Percentiles rank a stretch among this genome's conserved stretches.
Conservation (phyloP, 441 rosid genomes). For the Euphorbia neoarborescens region DNA sequence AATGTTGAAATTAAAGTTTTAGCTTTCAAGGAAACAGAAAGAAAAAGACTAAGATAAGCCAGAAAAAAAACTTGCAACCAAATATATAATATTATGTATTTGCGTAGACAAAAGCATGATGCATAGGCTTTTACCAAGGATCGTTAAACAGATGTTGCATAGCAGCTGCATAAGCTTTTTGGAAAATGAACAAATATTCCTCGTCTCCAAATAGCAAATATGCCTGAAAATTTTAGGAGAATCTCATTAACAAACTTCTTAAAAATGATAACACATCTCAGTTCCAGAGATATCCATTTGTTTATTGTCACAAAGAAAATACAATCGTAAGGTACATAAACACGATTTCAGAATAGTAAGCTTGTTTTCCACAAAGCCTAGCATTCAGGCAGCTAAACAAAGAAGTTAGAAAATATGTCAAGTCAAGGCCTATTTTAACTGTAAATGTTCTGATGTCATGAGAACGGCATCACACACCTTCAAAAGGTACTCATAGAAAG, state of each 20-base stretch:
- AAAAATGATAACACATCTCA: background rate
- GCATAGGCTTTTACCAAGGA: slow-evolving; percentile 72
- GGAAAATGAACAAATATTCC: slow-evolving; percentile 82
- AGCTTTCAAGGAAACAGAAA: background rate
- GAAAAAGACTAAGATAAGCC: background rate
- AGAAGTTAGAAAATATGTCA: background rate
- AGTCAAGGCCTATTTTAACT: background rate
- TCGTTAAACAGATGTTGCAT: slow-evolving; percentile 87
- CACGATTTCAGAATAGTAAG: background rate
- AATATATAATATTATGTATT: slow-evolving; percentile 22
- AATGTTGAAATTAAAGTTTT: slow-evolving; percentile 18
- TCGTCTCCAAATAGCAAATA: slow-evolving; percentile 93
- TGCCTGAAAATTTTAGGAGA: slow-evolving; percentile 48
- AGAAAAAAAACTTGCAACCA: background rate
- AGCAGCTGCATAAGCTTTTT: slow-evolving; percentile 87
- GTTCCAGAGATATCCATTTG: background rate
- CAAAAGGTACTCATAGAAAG: slow-evolving; percentile 93
- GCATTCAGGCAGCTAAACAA: background rate
- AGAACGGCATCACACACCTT: slow-evolving; percentile 41
- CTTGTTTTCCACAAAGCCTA: background rate
- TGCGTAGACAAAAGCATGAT: slow-evolving; percentile 17
- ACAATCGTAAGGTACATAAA: background rate
- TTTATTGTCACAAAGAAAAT: background rate
- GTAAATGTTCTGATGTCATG: background rate
- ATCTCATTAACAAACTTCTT: slow-evolving; percentile 2